Evolutionary conservation across 2,329 filamentous ascomycete genomes (phyloP), one percentile per base, ranked within the genome.

Genomic region (Colletotrichum acutatum): DNA sequence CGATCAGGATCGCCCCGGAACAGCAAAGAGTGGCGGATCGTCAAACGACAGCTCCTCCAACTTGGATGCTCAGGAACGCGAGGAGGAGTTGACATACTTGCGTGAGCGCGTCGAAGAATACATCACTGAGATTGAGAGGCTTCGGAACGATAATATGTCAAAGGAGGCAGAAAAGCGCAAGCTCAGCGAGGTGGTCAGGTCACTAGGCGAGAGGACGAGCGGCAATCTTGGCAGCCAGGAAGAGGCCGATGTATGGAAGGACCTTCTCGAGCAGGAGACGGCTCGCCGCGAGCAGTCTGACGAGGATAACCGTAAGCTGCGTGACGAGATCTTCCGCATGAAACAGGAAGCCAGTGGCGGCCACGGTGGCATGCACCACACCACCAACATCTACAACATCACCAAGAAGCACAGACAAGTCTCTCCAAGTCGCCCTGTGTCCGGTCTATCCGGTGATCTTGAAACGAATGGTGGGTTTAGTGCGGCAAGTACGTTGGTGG

Each of bases 191-290:
- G 90, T 95, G 75, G 91, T 98, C 72, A 87, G 87, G 75, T 85
- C 84, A 0, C 80, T 90, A 78, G 86, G 82, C 75, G 86, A 81
- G 84, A 87, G 78, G 79, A 88, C 80, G 74, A 86, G 79, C 80
- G 90, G 83, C 78, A 85, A 81, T 54, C 80, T 89, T 7, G 87
- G 86, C 2, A 84, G 87, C 12, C 88, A 91, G 74, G 90, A 91
- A 76, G 89, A 91, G 77, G 86, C 93, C 80, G 95, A 97, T 74
- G 96, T 98, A 82, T 98, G 95, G 93, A 98, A 97, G 81, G 96
- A 98, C 77, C 90, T 98, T 74, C 89, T 98, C 30, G 95, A 98
- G 79, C 94, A 97, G 76, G 97, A 99, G 82, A 97, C 94, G 2
- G 93, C 93, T 4, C 91, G 95, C 34, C 91, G 96, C 71, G 96